A percentile compares a stretch with the other conserved stretches of the same genome.
These are phyloP conservation scores for Globisporangium cederbergense DNA, from an alignment of 352 stramenopile genomes.

Conservation along the genomic window DNA sequence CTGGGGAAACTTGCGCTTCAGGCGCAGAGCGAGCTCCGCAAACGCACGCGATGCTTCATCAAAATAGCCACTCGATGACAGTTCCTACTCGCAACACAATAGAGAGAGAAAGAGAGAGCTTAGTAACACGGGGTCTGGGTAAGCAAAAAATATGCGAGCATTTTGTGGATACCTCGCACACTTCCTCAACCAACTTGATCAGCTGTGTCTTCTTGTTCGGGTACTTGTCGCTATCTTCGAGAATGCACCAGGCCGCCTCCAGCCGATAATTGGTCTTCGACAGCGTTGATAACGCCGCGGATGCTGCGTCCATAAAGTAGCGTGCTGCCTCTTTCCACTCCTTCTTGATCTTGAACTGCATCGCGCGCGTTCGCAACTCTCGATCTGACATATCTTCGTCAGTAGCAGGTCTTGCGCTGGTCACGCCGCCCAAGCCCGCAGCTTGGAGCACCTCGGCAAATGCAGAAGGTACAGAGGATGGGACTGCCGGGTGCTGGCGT, in stretches of 20 bases:
- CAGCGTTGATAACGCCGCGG: constrained; percentile 29
- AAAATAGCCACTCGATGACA: constrained; percentile 55
- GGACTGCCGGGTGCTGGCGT: not conserved
- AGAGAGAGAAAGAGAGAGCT: not conserved
- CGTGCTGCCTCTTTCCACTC: constrained; percentile 59
- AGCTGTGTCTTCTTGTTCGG: constrained; percentile 36
- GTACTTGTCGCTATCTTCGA: constrained; percentile 49
- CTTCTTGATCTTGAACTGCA: constrained; percentile 68
- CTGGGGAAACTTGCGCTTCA: constrained; percentile 59
- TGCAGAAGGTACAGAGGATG: not conserved
- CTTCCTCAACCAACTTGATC: constrained; percentile 34
- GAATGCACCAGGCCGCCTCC: constrained; percentile 60
- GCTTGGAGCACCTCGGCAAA: constrained; percentile 15
- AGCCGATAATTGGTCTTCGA: constrained; percentile 52
- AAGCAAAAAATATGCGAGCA: not conserved
- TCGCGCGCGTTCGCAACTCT: constrained; percentile 49
- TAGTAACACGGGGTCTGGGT: too few species aligned
- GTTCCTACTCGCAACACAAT: constrained; percentile 21
- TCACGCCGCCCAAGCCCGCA: constrained; percentile 1
- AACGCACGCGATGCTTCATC: constrained; percentile 62
- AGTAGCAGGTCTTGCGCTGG: constrained; percentile 14
- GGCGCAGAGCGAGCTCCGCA: constrained; percentile 48
- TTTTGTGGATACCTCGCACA: constrained; percentile 41
- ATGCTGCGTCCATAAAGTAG: constrained; percentile 52
- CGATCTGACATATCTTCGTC: constrained; percentile 34